phyloP scores from a whole-genome alignment of 1,284 basidiomycete species.

The Hemileia vastatrix region DNA sequence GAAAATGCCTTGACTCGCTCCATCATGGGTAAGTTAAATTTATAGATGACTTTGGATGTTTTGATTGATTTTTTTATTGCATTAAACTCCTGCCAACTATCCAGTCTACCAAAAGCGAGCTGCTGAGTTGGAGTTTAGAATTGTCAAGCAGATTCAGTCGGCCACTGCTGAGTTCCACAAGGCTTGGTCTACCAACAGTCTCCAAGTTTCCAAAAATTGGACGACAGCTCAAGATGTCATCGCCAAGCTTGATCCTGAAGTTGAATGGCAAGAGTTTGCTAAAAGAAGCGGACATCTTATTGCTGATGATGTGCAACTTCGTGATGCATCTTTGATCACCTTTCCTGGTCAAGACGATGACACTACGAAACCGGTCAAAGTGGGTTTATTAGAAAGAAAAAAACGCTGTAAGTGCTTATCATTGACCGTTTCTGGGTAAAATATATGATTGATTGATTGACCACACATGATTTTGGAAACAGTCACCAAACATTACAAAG shows the following conservation, averaged over 20 bases:
- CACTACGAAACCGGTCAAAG: conserved; percentile 29
- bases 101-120: conserved; percentile 29
- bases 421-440: conserved; percentile 45
- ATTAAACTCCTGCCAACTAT: conserved; percentile 31
- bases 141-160: conserved; percentile 28
- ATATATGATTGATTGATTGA: conserved; percentile 57
- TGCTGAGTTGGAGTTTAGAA: conserved; percentile 23
- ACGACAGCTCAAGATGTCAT: conserved; percentile 52
- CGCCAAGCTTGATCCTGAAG: conserved; percentile 74
- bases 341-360: conserved; percentile 36
- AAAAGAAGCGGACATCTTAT: conserved; percentile 89
- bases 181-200: background rate
- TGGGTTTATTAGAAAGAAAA: conserved; percentile 51
- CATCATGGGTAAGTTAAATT: background rate
- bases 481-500: conserved; percentile 25
- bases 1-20: conserved; percentile 24
- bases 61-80: conserved; percentile 27
- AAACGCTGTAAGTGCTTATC: conserved; percentile 77
- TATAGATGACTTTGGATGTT: background rate
- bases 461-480: background rate
- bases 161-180: conserved; percentile 29
- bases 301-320: conserved; percentile 57
- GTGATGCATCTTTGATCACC: conserved; percentile 27
- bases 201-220: conserved; percentile 8
- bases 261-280: conserved; percentile 94